Evolutionary conservation across 2,329 filamentous ascomycete species (phyloP), one percentile per base, ranked within the genome.

Genomic region (Lomentospora prolificans): DNA sequence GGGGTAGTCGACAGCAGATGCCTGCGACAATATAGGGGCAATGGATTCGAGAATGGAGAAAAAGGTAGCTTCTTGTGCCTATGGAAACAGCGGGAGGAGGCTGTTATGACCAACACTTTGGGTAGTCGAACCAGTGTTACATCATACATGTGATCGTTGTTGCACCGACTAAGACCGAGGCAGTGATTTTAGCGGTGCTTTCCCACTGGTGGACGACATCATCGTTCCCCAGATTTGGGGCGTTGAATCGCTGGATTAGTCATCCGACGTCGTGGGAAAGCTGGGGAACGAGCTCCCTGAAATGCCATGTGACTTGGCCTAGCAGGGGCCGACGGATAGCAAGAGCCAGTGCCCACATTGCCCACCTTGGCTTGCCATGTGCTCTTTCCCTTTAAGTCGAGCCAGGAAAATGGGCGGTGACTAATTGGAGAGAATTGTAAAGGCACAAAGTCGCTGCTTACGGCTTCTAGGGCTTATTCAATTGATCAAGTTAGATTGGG

Each of bases 61-160:
- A n/a, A 48, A 22, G 10, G 44, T 10, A 10, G 22, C 22, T 19
- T 25, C 22, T 48, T 48, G 17, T 25, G 17, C 22, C 22, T 25
- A 10, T 25, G 44, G 22, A 48, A 48, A 48, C 22, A 22, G 22
- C 3, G 44, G 17, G 2, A 10, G 44, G 44, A 3, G 12, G 44
- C 44, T 48, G 22, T 19, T 6, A 25, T 48, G 44, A 19, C 17
- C 44, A 19, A 25, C 17, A 48, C 6, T 48, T 22, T 22, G 30
- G 9, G 48, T 36, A 17, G 51, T 36, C 30, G 24, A 46, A 54
- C 6, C 22, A 30, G 52, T 22, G 36, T 44, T 48, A 31, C 17
- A 48, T 36, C 25, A 55, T 50, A 55, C 53, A 55, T 55, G 53
- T 55, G 53, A 55, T 55, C 27, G 52, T 44, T 25, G 24, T 31